Percentiles rank a stretch among this genome's conserved stretches.
Conservation (phyloP, 108 stramenopile species). For the Cyclotella sp. region DNA sequence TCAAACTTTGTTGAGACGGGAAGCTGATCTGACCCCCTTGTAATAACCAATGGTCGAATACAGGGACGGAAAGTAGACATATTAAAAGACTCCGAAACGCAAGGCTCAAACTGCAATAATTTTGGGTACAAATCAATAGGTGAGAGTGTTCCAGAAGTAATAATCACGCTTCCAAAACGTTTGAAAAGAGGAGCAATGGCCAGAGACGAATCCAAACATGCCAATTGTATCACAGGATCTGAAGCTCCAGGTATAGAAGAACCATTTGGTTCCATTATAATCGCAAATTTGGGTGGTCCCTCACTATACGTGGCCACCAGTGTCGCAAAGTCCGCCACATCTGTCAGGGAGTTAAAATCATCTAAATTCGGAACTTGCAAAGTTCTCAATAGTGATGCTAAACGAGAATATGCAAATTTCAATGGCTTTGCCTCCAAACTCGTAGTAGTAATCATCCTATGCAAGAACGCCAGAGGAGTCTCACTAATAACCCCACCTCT, state of each 20-base stretch:
- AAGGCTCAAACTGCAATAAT: slow-evolving; percentile 96
- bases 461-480: slow-evolving; percentile 94
- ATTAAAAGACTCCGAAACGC: slow-evolving; percentile 91
- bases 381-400: slow-evolving; percentile 91
- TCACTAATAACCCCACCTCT: slow-evolving; percentile 90
- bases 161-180: slow-evolving; percentile 95
- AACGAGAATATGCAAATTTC: slow-evolving; percentile 93
- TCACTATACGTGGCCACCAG: slow-evolving; percentile 95
- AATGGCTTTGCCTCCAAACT: slow-evolving; percentile 94
- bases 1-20: slow-evolving; percentile 91
- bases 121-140: slow-evolving; percentile 99
- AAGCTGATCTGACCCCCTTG: slow-evolving; percentile 92
- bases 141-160: slow-evolving; percentile 97
- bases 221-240: slow-evolving; percentile 92
- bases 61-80: slow-evolving; percentile 99
- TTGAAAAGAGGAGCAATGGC: slow-evolving; percentile 98
- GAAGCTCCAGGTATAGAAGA: slow-evolving; percentile 79
- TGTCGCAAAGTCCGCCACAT: slow-evolving; percentile 97
- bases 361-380: slow-evolving; percentile 88
- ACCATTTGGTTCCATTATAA: slow-evolving; percentile 97
- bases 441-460: slow-evolving; percentile 92
- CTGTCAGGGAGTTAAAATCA: slow-evolving; percentile 92
- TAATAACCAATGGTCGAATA: slow-evolving; percentile 96
- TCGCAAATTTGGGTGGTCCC: slow-evolving; percentile 91
- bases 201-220: slow-evolving; percentile 96